Evolutionary conservation across 148 eudicot species (phyloP).

Genomic region (Oxyria digyna): DNA sequence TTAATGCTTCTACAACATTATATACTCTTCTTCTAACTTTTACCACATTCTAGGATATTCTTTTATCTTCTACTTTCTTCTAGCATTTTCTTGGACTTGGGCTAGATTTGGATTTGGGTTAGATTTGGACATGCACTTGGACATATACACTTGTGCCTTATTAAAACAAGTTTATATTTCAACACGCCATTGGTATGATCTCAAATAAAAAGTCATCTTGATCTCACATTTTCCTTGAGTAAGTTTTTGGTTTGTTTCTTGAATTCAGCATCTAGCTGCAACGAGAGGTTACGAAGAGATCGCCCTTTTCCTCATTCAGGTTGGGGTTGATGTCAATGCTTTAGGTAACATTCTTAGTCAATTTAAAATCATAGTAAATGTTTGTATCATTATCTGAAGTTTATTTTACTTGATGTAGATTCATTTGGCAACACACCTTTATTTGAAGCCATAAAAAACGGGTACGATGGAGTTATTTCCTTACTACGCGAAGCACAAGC

Average conservation of each 20-base stretch:
- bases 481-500: constrained; percentile 44
- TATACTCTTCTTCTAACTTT: too few relatives aligned
- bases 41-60: too few relatives aligned
- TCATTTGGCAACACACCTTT: constrained; percentile 70
- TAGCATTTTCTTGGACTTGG: too few relatives aligned
- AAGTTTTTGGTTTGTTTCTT: background rate
- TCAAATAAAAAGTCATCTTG: background rate
- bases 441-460: constrained; percentile 67
- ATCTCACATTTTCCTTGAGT: too few relatives aligned
- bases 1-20: too few relatives aligned
- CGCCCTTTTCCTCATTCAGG: constrained; percentile 49
- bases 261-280: constrained; percentile 80
- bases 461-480: constrained; percentile 59
- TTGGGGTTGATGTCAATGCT: constrained; percentile 43
- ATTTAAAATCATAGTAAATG: too few relatives aligned
- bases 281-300: constrained; percentile 68
- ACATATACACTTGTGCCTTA: too few relatives aligned
- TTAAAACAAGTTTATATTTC: too few relatives aligned
- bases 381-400: background rate
- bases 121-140: too few relatives aligned
- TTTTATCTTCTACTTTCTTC: too few relatives aligned
- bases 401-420: constrained; percentile 29
- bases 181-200: constrained; percentile 74
- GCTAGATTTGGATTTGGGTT: too few relatives aligned
- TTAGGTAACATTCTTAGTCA: constrained; percentile 29